These are phyloP conservation scores for Colletotrichum scovillei DNA, from an alignment of 2,329 filamentous ascomycete genomes.

Conservation along the genomic window DNA sequence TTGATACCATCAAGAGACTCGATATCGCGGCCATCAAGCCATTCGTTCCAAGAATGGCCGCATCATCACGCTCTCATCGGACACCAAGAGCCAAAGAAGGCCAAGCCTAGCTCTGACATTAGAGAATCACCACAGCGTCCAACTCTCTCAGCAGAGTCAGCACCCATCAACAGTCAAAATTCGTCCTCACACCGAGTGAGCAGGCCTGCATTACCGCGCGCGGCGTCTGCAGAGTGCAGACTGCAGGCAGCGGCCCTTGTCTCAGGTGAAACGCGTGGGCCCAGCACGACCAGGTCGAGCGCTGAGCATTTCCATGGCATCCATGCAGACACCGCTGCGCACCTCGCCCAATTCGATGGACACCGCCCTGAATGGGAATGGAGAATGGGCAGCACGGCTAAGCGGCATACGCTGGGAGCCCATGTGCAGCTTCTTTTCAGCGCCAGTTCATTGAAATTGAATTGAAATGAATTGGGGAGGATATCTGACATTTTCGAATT, in stretches of 20 bases:
- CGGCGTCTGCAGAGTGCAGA: conserved; percentile 12
- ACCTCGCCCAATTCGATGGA: neutral
- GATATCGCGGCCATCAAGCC: neutral
- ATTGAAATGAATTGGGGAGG: neutral
- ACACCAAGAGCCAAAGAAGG: neutral
- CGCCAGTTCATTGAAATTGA: neutral
- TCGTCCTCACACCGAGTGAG: neutral
- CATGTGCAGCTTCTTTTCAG: neutral
- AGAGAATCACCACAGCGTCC: neutral
- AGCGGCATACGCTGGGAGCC: neutral
- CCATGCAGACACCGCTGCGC: neutral
- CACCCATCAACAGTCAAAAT: neutral
- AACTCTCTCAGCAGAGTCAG: neutral
- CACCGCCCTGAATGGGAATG: neutral
- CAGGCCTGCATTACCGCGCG: conserved; percentile 14
- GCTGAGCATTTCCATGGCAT: conserved; percentile 13
- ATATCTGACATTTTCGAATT: neutral
- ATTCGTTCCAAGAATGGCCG: neutral
- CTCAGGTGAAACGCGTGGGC: conserved; percentile 32
- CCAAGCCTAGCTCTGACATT: neutral
- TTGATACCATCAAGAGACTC: neutral
- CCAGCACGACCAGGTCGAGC: conserved; percentile 4
- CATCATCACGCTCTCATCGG: conserved; percentile 3
- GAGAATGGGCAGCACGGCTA: neutral
- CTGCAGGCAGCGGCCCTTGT: conserved; percentile 23